phyloP scores from a whole-genome alignment of 768 basidiomycete species.

The Boletus rubescentipes region DNA sequence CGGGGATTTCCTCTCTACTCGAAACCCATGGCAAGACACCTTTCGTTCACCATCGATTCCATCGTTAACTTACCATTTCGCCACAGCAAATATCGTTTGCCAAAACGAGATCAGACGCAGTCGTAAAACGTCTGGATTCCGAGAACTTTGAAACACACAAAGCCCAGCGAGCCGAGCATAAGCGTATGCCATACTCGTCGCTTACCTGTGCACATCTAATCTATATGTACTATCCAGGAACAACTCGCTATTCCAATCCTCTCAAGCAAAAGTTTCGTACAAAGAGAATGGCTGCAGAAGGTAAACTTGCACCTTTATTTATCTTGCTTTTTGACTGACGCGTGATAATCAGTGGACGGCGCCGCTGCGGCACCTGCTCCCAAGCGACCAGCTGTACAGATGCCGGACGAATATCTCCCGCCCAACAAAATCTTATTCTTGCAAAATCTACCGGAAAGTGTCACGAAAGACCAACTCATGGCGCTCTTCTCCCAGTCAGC shows the following conservation, averaged over 20 bases:
- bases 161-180: conserved; percentile 68
- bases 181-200: conserved; percentile 57
- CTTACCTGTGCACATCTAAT: background rate
- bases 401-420: conserved; percentile 99
- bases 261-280: conserved; percentile 81
- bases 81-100: conserved; percentile 96
- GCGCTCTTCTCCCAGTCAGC: conserved; percentile 88
- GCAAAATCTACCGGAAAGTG: conserved; percentile 92
- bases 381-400: conserved; percentile 85
- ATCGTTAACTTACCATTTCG: conserved; percentile 1
- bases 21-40: conserved; percentile 81
- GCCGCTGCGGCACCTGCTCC: conserved; percentile 61
- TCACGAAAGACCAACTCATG: conserved; percentile 90
- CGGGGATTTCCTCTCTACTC: conserved; percentile 93
- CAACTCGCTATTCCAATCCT: conserved; percentile 85
- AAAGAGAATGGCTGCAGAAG: conserved; percentile 78
- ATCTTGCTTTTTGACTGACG: background rate
- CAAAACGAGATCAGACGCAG: conserved; percentile 82
- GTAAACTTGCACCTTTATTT: conserved; percentile 39
- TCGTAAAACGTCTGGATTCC: conserved; percentile 73
- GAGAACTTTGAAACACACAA: conserved; percentile 76
- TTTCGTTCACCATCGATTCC: background rate
- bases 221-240: conserved; percentile 45
- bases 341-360: conserved; percentile 57
- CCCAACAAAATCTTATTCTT: conserved; percentile 99